Base-by-base conservation (phyloP, 2,329 filamentous ascomycete species). In the Fusarium fujikuroi region DNA sequence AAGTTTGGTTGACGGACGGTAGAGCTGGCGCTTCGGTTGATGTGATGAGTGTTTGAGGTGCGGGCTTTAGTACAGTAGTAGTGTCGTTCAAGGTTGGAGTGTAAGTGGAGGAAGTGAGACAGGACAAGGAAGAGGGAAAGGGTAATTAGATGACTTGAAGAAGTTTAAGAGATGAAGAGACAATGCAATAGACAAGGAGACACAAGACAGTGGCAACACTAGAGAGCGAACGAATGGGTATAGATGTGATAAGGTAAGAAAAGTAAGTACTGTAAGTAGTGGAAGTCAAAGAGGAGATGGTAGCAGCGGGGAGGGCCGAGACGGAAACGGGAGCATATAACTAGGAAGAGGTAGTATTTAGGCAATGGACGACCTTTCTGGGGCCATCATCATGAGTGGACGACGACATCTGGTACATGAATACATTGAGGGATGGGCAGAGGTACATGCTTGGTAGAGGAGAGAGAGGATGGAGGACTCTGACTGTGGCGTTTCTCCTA, bases 331-430 rank as follows among this genome's bases (percentile, higher is more conserved):
- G 69, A 73, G 69, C 63, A 42, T 67, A 37, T 61, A 44, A n/a
- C 34, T 58, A 42, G 37, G 60, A 63, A 72, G 75, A 67, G 75
- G 70, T 76, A 70, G 75, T 79, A 78, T 80, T 80, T 77, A 79
- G 76, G 69, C 76, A 73, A 74, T 70, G 62, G 74, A 69, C 62
- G 69, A 68, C 65, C 70, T 72, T 72, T 73, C 63, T 70, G 69
- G 72, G 65, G 60, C 72, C 73, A 75, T 74, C 62, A 65, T 68
- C 69, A 65, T 80, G 77, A 79, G 73, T 81, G 79, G 77, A 77
- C 67, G 69, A 73, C 59, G 62, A 58, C 56, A 63, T 57, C 62
- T 50, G 67, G 75, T 74, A 78, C 73, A 76, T 52, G 64, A 76
- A 73, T 77, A 79, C 79, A 65, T 73, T 46, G 68, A 60, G 23